phyloP scores from a whole-genome alignment of 2,329 filamentous ascomycete species.

The Hypoxylon sp. region DNA sequence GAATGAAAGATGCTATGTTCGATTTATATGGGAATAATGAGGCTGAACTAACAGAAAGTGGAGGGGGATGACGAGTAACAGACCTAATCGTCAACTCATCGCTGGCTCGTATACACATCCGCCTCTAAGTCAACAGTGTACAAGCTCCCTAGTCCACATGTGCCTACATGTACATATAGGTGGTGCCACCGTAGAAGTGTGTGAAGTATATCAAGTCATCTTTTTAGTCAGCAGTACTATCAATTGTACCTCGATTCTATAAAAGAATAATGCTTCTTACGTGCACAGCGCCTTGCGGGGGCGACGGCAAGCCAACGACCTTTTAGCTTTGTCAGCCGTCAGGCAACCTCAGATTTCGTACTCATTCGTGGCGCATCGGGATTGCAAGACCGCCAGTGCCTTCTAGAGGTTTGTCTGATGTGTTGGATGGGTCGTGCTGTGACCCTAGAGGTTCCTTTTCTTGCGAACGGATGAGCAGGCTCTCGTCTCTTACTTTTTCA shows the following conservation, averaged over 20 bases:
- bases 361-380: conserved; percentile 13
- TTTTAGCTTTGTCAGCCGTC: conserved; percentile 14
- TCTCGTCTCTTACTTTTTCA: neutral
- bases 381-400: conserved; percentile 14
- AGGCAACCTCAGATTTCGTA: conserved; percentile 19
- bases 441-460: conserved; percentile 7
- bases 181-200: neutral
- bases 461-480: conserved; percentile 19
- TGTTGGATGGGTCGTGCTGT: conserved; percentile 27
- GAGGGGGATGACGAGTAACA: too few species aligned
- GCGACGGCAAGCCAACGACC: neutral
- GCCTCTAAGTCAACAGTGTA: too few species aligned
- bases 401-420: conserved; percentile 35
- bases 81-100: too few species aligned
- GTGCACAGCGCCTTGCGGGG: neutral
- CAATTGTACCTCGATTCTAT: neutral
- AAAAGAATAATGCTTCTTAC: neutral
- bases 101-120: too few species aligned
- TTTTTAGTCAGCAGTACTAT: neutral
- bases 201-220: neutral
- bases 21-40: too few species aligned
- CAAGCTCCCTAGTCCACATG: too few species aligned
- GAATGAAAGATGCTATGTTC: too few species aligned
- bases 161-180: too few species aligned
- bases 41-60: too few species aligned